Percentiles rank a stretch among this genome's conserved stretches.
Conservation (phyloP, 495 filamentous ascomycete species). For the Penicillium malachiteum region DNA sequence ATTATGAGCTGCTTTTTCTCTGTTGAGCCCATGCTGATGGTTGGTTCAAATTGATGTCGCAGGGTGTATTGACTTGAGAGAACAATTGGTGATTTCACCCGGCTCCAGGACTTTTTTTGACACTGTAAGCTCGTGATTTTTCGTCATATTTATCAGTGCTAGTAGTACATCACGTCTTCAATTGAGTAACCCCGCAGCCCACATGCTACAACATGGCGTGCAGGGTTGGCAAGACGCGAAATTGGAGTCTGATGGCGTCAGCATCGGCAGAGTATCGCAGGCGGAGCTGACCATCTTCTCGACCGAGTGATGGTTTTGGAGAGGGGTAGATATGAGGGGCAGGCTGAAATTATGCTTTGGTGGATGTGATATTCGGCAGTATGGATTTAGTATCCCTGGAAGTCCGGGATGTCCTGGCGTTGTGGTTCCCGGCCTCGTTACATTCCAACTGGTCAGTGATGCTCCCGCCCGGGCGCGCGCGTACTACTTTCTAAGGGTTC, state of each 20-base stretch:
- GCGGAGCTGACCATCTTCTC: neutral
- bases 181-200: conserved; percentile 12
- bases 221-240: conserved; percentile 21
- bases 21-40: conserved; percentile 20
- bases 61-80: no score
- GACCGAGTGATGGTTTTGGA: neutral
- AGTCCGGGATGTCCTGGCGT: no score
- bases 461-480: no score
- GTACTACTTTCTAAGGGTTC: no score
- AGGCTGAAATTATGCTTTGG: no score
- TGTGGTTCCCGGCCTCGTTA: no score
- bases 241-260: conserved; percentile 34
- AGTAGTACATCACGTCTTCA: conserved; percentile 4
- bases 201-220: conserved; percentile 12
- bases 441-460: no score
- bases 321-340: no score
- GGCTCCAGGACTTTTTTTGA: no score
- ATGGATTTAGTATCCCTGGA: no score
- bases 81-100: neutral
- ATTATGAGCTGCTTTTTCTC: conserved; percentile 52
- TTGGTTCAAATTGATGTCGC: neutral
- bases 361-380: no score
- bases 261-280: conserved; percentile 4
- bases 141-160: conserved; percentile 3
- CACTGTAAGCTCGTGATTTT: no score